phyloP scores from a whole-genome alignment of 176 grass and related monocot genomes.

The Neostapfia colusana region DNA sequence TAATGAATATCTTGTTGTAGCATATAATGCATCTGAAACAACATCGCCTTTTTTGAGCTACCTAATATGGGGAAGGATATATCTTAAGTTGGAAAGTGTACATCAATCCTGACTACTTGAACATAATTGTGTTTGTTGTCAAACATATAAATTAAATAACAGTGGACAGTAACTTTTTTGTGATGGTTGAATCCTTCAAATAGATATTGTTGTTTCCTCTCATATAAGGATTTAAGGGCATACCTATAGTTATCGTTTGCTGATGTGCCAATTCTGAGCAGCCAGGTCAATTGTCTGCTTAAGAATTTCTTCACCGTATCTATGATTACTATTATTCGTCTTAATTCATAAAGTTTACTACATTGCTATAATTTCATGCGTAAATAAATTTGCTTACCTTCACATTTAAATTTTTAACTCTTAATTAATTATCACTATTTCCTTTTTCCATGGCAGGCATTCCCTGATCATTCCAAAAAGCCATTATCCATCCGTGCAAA shows the following conservation, averaged over 20 bases:
- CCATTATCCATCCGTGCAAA: slow-evolving; percentile 65
- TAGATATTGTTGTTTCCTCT: neutral
- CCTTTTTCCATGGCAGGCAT: slow-evolving; percentile 46
- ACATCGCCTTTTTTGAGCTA: neutral
- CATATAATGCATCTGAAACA: neutral
- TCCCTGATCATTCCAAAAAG: slow-evolving; percentile 82
- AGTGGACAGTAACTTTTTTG: neutral
- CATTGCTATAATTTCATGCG: neutral
- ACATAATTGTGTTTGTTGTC: neutral
- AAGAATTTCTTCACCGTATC: neutral
- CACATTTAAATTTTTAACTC: slow-evolving; percentile 1
- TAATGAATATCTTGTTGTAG: neutral
- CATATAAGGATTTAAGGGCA: neutral
- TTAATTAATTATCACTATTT: neutral
- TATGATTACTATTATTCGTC: neutral
- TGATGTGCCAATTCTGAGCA: neutral
- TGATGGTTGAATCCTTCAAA: neutral
- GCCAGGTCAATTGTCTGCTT: neutral
- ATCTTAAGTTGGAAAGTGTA: neutral
- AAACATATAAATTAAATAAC: neutral
- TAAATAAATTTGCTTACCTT: slow-evolving; percentile 8
- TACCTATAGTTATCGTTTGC: neutral
- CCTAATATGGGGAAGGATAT: neutral
- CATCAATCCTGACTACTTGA: slow-evolving; percentile 4
- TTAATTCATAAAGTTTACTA: slow-evolving; percentile 6